These are phyloP conservation scores for Heterobasidion irregulare DNA, from an alignment of 1,284 basidiomycete genomes.

Conservation along the genomic window DNA sequence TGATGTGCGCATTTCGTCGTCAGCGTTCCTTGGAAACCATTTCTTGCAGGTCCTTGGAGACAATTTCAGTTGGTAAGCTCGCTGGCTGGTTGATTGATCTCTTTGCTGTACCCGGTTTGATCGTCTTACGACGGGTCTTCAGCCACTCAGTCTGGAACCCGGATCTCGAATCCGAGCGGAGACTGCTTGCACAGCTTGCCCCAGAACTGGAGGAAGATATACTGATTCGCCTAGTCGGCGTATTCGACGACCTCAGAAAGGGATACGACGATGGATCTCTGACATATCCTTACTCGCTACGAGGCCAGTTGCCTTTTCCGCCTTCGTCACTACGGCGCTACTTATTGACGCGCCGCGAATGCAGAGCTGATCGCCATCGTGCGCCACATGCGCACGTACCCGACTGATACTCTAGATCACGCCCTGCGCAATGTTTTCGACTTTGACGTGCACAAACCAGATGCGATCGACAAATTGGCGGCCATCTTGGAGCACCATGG, in stretches of 20 bases:
- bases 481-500: conserved; percentile 52
- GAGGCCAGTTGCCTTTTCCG: conserved; percentile 30
- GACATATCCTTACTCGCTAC: conserved; percentile 56
- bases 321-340: not conserved
- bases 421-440: conserved; percentile 59
- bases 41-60: conserved; percentile 64
- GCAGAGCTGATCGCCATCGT: conserved; percentile 58
- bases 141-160: conserved; percentile 59
- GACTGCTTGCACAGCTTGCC: conserved; percentile 49
- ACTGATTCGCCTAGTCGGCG: conserved; percentile 46
- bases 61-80: conserved; percentile 40
- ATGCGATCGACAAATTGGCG: conserved; percentile 51
- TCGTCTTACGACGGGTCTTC: not conserved
- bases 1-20: not conserved
- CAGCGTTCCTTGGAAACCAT: conserved; percentile 64
- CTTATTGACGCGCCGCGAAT: not conserved
- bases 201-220: conserved; percentile 48
- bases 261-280: conserved; percentile 48
- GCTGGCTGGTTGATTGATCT: not conserved
- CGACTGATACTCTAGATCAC: conserved; percentile 43
- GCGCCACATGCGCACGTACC: conserved; percentile 52
- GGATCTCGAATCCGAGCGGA: conserved; percentile 51
- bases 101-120: not conserved
- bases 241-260: conserved; percentile 52
- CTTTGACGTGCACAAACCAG: conserved; percentile 58